Evolutionary conservation across 2,329 filamentous ascomycete species (phyloP).

Genomic region (Aspergillus alliaceus): DNA sequence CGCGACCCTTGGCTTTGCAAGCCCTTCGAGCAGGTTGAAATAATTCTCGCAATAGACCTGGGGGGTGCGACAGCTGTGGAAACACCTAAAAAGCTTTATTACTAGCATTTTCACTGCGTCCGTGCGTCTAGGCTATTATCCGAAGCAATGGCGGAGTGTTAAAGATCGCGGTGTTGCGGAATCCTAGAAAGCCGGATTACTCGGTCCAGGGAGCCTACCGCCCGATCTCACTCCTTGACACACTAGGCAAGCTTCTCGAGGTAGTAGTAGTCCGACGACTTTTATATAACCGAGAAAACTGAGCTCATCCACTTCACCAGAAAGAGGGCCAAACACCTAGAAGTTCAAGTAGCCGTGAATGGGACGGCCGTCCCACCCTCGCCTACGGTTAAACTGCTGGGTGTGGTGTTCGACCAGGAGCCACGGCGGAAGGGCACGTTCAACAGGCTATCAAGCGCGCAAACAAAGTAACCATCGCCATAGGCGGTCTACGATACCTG

Average conservation of each 20-base stretch:
- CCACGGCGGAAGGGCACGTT: slow-evolving; percentile 22
- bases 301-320: slow-evolving; percentile 31
- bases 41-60: no score
- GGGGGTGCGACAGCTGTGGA: slow-evolving; percentile 6
- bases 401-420: slow-evolving; percentile 25
- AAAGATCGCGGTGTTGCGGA: slow-evolving; percentile 24
- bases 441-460: slow-evolving; percentile 20
- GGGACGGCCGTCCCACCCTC: slow-evolving; percentile 13
- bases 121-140: slow-evolving; percentile 19
- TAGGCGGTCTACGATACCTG: slow-evolving; percentile 15
- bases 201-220: slow-evolving; percentile 20
- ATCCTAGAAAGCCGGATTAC: slow-evolving; percentile 28
- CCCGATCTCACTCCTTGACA: slow-evolving; percentile 27
- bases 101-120: slow-evolving; percentile 13
- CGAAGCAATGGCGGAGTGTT: slow-evolving; percentile 16
- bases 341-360: slow-evolving; percentile 18
- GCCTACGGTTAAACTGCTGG: slow-evolving; percentile 24
- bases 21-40: no score
- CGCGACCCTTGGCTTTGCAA: no score
- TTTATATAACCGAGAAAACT: no score
- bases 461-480: slow-evolving; percentile 15
- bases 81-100: slow-evolving; percentile 3
- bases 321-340: slow-evolving; percentile 14
- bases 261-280: slow-evolving; percentile 8
- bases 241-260: slow-evolving; percentile 22